Percentiles rank a stretch among this genome's conserved stretches.
phyloP scores from a whole-genome alignment of 805 yeast genomes.

The Isabelozyma gotoi region DNA sequence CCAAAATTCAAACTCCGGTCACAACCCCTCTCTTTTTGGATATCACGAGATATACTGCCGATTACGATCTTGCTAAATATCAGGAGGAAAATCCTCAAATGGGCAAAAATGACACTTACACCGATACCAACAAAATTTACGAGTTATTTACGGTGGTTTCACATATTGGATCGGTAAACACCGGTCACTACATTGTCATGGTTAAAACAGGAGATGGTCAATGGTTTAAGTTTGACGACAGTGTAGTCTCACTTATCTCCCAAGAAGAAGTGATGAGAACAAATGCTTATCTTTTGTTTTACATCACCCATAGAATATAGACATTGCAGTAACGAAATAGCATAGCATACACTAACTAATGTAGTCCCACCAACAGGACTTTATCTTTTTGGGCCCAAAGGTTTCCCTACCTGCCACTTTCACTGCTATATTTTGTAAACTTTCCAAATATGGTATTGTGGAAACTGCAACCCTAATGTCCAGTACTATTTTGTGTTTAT shows the following conservation, averaged over 20 bases:
- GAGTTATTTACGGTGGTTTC: conserved; percentile 86
- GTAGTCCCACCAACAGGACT: too few species aligned
- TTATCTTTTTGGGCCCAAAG: too few species aligned
- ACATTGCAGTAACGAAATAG: not conserved
- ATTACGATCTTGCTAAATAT: conserved; percentile 4
- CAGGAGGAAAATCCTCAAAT: conserved; percentile 8
- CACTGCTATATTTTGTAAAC: too few species aligned
- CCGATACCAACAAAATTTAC: conserved; percentile 46
- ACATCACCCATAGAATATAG: conserved; percentile 48
- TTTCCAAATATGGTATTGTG: too few species aligned
- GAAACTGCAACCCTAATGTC: too few species aligned
- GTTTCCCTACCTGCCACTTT: too few species aligned
- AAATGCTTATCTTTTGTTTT: conserved; percentile 79
- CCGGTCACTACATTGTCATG: conserved; percentile 90
- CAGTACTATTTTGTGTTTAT: too few species aligned
- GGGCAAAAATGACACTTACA: conserved; percentile 3
- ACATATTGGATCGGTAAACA: conserved; percentile 90
- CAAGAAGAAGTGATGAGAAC: conserved; percentile 65
- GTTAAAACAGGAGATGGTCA: conserved; percentile 69
- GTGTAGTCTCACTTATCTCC: conserved; percentile 66
- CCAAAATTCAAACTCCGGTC: conserved; percentile 76
- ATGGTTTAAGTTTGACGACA: conserved; percentile 94
- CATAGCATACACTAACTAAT: not conserved
- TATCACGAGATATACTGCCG: conserved; percentile 56
- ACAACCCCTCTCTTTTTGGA: conserved; percentile 72